Base-by-base conservation (phyloP, 192 early-diverging fungal species). In the Gaertneriomyces semiglobifer region DNA sequence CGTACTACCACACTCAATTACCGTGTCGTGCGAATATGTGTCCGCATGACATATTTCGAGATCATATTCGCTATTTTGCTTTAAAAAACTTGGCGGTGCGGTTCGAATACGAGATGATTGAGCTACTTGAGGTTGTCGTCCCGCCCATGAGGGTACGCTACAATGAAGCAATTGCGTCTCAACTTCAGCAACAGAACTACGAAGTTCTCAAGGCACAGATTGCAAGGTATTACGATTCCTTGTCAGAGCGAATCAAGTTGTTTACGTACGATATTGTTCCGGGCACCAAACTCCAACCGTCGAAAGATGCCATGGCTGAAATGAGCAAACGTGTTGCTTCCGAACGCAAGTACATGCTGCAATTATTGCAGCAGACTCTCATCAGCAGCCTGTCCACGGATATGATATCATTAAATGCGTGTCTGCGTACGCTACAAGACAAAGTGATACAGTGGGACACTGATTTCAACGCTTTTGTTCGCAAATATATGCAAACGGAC, bases 51-150 rank as follows among this genome's bases (percentile, higher is more conserved):
- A 77, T 95, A 51, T 84, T 88, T 65, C 83, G 83, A 5, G 83
- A 95, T 50, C 92, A 93, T 75, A 83, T 91, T n/a, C 83, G 91
- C 5, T 94, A 82, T 60, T 98, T 98, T 79, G 80, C 86, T 1
- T 71, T 88, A 40, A 86, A 86, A 40, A 84, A 92, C 59, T 79
- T 92, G 54, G 83, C 86, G 3, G 87, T 96, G 39, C 77, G 84
- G 41, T 90, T 99, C 65, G 83, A 89, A 66, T 89, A 91, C 65
- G 78, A 89, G 44, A 69, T 82, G 7, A 89, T 95, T 38, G 79
- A 77, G 9, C 44, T 93, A 1, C 79, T 86, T 33, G 92, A 93
- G 69, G 85, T 95, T 19, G 74, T 71, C 33, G 79, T 82, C 0
- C 93, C 93, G 4, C 82, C 91, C 0, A 87, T 89, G 77, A 70